Evolutionary conservation across 2,329 filamentous ascomycete species (phyloP), one percentile per base, ranked within the genome.

Genomic region (Sporothrix schenckii): DNA sequence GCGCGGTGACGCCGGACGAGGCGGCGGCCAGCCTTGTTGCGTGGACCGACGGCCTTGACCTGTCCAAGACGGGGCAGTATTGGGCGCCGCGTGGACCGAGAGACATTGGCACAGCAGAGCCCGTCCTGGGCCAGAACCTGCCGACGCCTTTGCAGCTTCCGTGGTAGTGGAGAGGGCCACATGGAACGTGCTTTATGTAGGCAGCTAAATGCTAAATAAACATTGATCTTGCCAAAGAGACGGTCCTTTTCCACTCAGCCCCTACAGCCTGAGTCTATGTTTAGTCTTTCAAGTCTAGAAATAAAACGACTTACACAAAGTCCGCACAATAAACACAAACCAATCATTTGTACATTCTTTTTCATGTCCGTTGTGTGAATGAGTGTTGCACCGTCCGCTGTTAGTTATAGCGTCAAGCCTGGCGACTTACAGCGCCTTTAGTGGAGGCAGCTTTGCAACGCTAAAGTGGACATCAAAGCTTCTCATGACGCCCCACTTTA

Each of bases 1-100:
- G 68, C 21, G 91, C 90, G 54, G 88, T 92, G 4, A 89, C 86
- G 1, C 89, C 90, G 0, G 87, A 91, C 73, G 86, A 88, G 75
- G 89, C 90, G 11, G 91, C 91, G 7, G 80, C 84, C 74, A 88
- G 85, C 53, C 80, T 93, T 56, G 79, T 85, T 0, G 82, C 88
- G 39, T 92, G 89, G 84, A 82, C 87, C 13, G 84, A 88, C 49
- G 81, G 80, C 13, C 87, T 92, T 72, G 87, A 89, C 75, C 86
- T 92, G 39, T 83, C 80, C 74, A 89, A 88, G 78, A 89, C 88
- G 5, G 91, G 90, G 9, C 81, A 91, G 79, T 92, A 87, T 75
- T 92, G 90, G 91, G 91, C 90, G 47, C 91, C 90, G 2, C 82
- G 89, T 74, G 91, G 90, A 74, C 85, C 90, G 0, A 21, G 61